phyloP scores from a whole-genome alignment of 768 basidiomycete species.

The Ramaria sp. region DNA sequence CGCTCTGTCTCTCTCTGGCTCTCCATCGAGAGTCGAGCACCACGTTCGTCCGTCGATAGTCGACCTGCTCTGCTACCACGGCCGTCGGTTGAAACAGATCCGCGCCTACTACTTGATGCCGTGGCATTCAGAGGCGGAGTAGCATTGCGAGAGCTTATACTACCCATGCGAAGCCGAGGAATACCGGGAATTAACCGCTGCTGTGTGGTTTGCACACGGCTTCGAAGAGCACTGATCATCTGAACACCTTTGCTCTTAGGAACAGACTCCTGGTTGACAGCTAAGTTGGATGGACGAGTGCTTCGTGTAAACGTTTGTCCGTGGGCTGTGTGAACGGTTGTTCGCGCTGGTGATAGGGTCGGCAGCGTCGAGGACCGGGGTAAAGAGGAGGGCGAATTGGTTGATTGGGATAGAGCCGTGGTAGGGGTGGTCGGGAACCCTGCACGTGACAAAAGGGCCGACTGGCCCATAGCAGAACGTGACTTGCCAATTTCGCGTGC shows the following conservation, averaged over 20 bases:
- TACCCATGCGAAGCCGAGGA: slow-evolving; percentile 74
- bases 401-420: slow-evolving; percentile 28
- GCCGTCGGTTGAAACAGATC: background rate
- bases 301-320: slow-evolving; percentile 52
- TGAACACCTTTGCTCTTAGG: slow-evolving; percentile 77
- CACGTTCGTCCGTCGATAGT: background rate
- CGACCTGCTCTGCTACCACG: background rate
- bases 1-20: slow-evolving; percentile 1
- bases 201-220: slow-evolving; percentile 69
- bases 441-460: slow-evolving; percentile 39
- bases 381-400: slow-evolving; percentile 28
- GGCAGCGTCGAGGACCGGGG: slow-evolving; percentile 34
- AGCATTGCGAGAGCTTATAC: slow-evolving; percentile 39
- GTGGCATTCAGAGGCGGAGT: background rate
- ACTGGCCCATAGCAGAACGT: slow-evolving; percentile 27
- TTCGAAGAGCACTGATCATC: slow-evolving; percentile 90
- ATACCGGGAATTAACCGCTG: slow-evolving; percentile 85
- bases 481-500: slow-evolving; percentile 7
- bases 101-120: background rate
- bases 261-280: slow-evolving; percentile 28
- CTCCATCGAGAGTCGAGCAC: background rate
- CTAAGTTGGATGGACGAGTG: slow-evolving; percentile 23
- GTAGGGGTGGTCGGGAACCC: slow-evolving; percentile 30
- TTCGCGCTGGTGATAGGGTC: slow-evolving; percentile 29
- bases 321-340: slow-evolving; percentile 56